phyloP scores from a whole-genome alignment of 2,329 filamentous ascomycete species.

The Fusarium anguioides region DNA sequence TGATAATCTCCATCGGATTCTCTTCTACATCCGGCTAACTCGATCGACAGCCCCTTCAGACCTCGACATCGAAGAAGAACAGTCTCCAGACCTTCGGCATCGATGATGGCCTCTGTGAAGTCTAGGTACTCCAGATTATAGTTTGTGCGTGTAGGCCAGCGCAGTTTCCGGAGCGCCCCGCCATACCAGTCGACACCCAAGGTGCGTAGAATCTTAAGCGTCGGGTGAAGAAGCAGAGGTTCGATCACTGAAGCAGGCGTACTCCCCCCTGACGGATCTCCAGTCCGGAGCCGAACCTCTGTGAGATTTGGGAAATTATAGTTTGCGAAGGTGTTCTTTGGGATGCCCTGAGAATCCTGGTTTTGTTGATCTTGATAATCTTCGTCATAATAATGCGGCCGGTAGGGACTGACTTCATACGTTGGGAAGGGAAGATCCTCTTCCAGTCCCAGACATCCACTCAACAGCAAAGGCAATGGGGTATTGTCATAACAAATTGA shows the following conservation, averaged over 20 bases:
- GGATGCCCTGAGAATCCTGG: neutral
- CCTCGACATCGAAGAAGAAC: slow-evolving; percentile 11
- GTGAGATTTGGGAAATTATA: neutral
- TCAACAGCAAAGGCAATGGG: neutral
- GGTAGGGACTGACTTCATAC: neutral
- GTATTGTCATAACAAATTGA: rapidly evolving
- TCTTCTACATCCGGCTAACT: neutral
- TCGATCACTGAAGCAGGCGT: neutral
- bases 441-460: neutral
- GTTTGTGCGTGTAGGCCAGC: neutral
- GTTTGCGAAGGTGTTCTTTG: neutral
- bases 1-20: neutral
- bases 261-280: rapidly evolving
- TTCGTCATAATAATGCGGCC: neutral
- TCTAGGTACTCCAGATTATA: neutral
- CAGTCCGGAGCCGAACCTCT: neutral
- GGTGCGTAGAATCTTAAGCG: neutral
- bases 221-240: neutral
- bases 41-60: neutral
- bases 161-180: neutral
- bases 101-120: neutral
- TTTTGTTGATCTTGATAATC: neutral
- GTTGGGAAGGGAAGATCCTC: neutral
- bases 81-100: neutral
- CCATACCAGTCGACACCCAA: neutral